Evolutionary conservation across 768 basidiomycete genomes (phyloP).

Genomic region (Tulasnella sp.): DNA sequence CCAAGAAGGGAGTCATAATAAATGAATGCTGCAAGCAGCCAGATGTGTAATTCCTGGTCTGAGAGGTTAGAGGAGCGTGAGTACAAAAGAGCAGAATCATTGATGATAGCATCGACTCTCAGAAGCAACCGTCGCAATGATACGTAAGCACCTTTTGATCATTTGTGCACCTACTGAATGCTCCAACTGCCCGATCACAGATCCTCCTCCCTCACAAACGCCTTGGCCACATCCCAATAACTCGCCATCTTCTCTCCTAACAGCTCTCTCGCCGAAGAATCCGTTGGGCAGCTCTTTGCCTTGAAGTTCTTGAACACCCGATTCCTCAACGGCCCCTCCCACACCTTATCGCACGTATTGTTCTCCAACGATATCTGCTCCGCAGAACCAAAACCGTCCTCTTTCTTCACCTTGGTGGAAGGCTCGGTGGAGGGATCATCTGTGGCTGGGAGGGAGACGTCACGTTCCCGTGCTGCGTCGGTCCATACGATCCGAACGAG

Average conservation of each 20-base stretch:
- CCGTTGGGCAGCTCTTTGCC: constrained; percentile 72
- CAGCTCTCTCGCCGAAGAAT: constrained; percentile 72
- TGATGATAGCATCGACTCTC: too few species aligned
- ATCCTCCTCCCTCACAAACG: constrained; percentile 71
- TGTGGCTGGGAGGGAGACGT: constrained; percentile 58
- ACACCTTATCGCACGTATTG: constrained; percentile 82
- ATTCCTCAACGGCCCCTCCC: constrained; percentile 86
- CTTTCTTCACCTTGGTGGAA: constrained; percentile 20
- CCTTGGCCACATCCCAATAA: constrained; percentile 93
- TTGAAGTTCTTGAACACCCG: constrained; percentile 70
- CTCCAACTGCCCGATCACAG: too few species aligned
- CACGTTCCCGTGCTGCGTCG: constrained; percentile 71
- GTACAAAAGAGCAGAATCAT: too few species aligned
- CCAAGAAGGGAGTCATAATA: too few species aligned
- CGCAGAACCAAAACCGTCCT: constrained; percentile 6
- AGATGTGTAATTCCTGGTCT: too few species aligned
- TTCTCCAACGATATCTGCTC: constrained; percentile 53
- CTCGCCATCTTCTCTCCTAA: constrained; percentile 77
- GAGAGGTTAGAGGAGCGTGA: too few species aligned
- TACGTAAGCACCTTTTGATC: too few species aligned
- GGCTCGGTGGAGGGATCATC: constrained; percentile 40
- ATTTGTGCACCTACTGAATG: too few species aligned
- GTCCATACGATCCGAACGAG: constrained; percentile 86
- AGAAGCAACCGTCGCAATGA: too few species aligned
- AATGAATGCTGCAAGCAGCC: too few species aligned